Evolutionary conservation across 148 eudicot species (phyloP).

Genomic region (Vaccinium corymbosum): DNA sequence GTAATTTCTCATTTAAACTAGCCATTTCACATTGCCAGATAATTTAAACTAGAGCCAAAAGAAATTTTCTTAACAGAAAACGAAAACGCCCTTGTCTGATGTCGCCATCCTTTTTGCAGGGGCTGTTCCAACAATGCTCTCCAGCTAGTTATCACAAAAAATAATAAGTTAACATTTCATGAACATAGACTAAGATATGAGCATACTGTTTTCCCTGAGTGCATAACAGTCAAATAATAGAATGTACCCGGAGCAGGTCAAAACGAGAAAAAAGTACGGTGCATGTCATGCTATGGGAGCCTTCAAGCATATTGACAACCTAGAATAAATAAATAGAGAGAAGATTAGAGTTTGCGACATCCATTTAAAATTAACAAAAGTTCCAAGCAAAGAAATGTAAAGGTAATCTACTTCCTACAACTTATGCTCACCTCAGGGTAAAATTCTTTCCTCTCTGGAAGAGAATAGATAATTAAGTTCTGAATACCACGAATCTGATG

Average conservation of each 20-base stretch:
- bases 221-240: neutral
- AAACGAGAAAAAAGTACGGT: conserved; percentile 69
- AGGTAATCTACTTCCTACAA: neutral
- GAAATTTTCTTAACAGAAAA: conserved; percentile 40
- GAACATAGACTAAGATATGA: neutral
- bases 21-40: neutral
- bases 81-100: conserved; percentile 65
- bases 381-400: neutral
- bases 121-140: conserved; percentile 80
- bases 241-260: conserved; percentile 65
- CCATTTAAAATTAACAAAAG: neutral
- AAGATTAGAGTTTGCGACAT: neutral
- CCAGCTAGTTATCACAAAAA: conserved; percentile 42
- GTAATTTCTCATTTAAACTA: neutral
- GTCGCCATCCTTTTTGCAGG: conserved; percentile 71
- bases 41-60: neutral
- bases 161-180: neutral
- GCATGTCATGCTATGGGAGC: conserved; percentile 64
- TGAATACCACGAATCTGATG: conserved; percentile 80
- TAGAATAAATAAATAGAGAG: conserved; percentile 22
- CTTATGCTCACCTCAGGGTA: conserved; percentile 79
- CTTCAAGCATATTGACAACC: conserved; percentile 91
- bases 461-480: conserved; percentile 84
- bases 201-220: no score
- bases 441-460: conserved; percentile 93